Evolutionary conservation across 306 rosid species (phyloP).

Genomic region (Vachellia collinsii): DNA sequence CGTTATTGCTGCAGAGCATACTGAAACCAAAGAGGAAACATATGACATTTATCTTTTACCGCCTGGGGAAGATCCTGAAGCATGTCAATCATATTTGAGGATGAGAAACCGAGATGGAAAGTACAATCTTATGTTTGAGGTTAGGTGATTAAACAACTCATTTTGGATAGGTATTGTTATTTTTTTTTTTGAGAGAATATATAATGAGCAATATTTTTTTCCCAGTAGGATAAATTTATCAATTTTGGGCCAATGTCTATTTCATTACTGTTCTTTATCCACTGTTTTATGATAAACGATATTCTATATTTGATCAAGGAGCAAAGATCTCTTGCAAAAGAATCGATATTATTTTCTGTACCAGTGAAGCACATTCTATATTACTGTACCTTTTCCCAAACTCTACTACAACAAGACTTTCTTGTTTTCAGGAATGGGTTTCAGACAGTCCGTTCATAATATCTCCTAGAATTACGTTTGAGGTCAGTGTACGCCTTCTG

Average conservation of each 20-base stretch:
- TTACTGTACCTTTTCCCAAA: not conserved
- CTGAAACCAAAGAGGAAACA: constrained; percentile 87
- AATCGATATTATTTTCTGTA: not conserved
- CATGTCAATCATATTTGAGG: constrained; percentile 97
- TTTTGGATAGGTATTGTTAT: constrained; percentile 9
- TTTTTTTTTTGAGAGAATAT: constrained; percentile 14
- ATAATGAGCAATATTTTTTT: not conserved
- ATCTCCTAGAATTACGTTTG: constrained; percentile 97
- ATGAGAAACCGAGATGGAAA: constrained; percentile 99
- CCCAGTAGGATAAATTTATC: constrained; percentile 11
- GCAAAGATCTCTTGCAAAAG: not conserved
- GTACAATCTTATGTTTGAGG: constrained; percentile 99
- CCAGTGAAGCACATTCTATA: not conserved
- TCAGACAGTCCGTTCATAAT: constrained; percentile 94
- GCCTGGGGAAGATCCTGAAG: constrained; percentile 99
- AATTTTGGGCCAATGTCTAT: constrained; percentile 16
- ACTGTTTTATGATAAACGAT: constrained; percentile 11
- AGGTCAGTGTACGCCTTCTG: constrained; percentile 98
- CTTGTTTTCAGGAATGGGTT: constrained; percentile 91
- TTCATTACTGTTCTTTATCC: constrained; percentile 21
- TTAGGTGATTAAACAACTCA: constrained; percentile 42
- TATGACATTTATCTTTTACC: constrained; percentile 98
- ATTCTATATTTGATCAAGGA: constrained; percentile 24
- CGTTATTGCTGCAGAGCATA: constrained; percentile 67
- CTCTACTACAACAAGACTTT: constrained; percentile 18